Evolutionary conservation across 129 eudicot species (phyloP), one percentile per base, ranked within the genome.

Genomic region (Scalesia atractyloides): DNA sequence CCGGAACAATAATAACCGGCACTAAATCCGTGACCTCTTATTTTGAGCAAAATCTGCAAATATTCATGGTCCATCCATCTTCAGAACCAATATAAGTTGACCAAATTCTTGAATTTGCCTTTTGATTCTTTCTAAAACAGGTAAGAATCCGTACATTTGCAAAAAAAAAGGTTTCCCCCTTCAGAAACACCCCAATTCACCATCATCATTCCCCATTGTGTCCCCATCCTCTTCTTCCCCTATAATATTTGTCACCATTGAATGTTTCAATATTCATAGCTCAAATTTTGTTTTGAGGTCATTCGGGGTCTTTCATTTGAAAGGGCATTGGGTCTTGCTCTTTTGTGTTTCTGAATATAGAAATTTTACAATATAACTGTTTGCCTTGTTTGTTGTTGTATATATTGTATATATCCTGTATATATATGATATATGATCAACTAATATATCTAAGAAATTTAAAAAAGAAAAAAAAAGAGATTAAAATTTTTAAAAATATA

Each of bases 51-150:
- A 77, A 59, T 48, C 76, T 59, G n/a, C 10, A 50, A 49, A 58
- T 59, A 69, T 80, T 82, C 50, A 64, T 80, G 74, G 82, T 73
- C 80, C 70, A 69, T 67, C 26, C 70, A 20, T 71, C 56, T 64
- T 72, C 36, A 54, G 60, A 48, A 71, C 48, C 60, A 49, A 79
- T 81, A 83, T 76, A 85, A 81, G 68, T 71, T 77, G 34, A 46
- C 22, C 12, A 62, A 62, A 53, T 71, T 49, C 34, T 46, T 64
- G 72, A 70, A 69, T 70, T 76, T 79, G 70, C 52, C 81, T 54
- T 83, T 84, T 79, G 96, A 77, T 90, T 90, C 90, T 87, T 86
- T 78, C 86, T 73, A 62, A 70, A 62, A 48, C 67, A 77, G 86
- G 84, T 73, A 78, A 90, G 93, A 83, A 90, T 82, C 92, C 92